Evolutionary conservation across 2,329 filamentous ascomycete species (phyloP).

Genomic region (Cercospora zeae-maydis): DNA sequence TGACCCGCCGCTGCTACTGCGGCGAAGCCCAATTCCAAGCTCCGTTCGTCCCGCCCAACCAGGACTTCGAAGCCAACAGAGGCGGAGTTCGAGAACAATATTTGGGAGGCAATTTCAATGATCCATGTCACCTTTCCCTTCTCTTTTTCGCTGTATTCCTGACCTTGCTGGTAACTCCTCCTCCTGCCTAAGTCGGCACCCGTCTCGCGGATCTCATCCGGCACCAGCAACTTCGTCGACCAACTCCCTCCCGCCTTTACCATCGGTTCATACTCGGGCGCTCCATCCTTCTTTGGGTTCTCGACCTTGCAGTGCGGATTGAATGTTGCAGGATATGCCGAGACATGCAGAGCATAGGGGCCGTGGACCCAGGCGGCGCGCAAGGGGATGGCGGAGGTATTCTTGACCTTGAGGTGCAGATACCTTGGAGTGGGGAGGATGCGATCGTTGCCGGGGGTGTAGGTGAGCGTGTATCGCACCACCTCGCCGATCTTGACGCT

Average conservation of each 20-base stretch:
- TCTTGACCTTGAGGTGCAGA: slow-evolving; percentile 83
- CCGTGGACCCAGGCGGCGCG: slow-evolving; percentile 95
- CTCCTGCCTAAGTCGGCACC: slow-evolving; percentile 45
- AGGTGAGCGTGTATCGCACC: slow-evolving; percentile 84
- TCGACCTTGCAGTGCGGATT: slow-evolving; percentile 76
- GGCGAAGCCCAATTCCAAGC: slow-evolving; percentile 63
- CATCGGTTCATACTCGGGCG: slow-evolving; percentile 92
- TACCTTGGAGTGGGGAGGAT: slow-evolving; percentile 80
- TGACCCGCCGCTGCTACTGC: slow-evolving; percentile 53
- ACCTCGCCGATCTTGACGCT: slow-evolving; percentile 93
- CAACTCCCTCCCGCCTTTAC: slow-evolving; percentile 90
- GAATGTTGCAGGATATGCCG: slow-evolving; percentile 79
- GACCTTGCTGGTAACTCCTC: slow-evolving; percentile 38
- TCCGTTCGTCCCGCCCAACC: slow-evolving; percentile 80
- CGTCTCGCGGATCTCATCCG: slow-evolving; percentile 68
- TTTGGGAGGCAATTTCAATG: slow-evolving; percentile 85
- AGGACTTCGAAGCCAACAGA: slow-evolving; percentile 84
- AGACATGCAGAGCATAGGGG: slow-evolving; percentile 84
- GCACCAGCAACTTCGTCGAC: slow-evolving; percentile 74
- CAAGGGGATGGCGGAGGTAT: slow-evolving; percentile 83
- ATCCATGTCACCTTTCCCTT: slow-evolving; percentile 72
- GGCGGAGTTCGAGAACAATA: slow-evolving; percentile 87
- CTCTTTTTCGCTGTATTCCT: slow-evolving; percentile 40
- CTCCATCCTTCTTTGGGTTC: slow-evolving; percentile 55
- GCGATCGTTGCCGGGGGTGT: slow-evolving; percentile 82